Conservation (phyloP, 768 basidiomycete genomes). For the Coprinopsis sp. region DNA sequence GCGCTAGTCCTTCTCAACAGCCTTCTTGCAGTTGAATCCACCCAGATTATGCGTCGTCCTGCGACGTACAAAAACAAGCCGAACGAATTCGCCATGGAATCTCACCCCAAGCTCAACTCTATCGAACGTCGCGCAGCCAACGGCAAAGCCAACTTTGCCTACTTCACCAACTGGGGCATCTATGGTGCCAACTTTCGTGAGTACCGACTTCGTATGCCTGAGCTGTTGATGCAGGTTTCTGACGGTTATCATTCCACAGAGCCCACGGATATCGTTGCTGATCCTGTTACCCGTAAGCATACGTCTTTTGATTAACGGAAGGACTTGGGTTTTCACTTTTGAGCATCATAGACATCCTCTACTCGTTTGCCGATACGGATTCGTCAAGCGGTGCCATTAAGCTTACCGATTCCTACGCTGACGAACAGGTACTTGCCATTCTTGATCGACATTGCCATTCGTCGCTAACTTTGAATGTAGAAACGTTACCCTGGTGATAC, state of each 20-base stretch:
- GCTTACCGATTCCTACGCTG: conserved; percentile 72
- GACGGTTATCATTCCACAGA: conserved; percentile 33
- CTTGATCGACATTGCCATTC: no score
- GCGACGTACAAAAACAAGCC: conserved; percentile 39
- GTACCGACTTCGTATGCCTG: conserved; percentile 14
- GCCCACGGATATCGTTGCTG: conserved; percentile 56
- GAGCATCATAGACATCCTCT: conserved; percentile 49
- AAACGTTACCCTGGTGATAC: conserved; percentile 70
- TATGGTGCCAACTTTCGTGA: conserved; percentile 62
- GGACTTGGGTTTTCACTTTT: neutral
- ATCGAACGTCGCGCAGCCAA: conserved; percentile 37
- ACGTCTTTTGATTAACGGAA: neutral
- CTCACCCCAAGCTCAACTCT: conserved; percentile 23
- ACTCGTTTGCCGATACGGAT: conserved; percentile 74
- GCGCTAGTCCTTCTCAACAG: conserved; percentile 22
- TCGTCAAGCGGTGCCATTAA: conserved; percentile 54
- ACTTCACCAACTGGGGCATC: conserved; percentile 64
- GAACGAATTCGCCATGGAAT: conserved; percentile 28
- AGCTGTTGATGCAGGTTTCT: neutral
- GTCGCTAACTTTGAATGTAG: conserved; percentile 25
- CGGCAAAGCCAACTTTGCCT: conserved; percentile 40
- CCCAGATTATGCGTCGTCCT: conserved; percentile 53
- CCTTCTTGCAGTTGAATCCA: conserved; percentile 30
- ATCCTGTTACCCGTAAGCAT: conserved; percentile 56
- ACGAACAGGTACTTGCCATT: conserved; percentile 62